phyloP scores from a whole-genome alignment of 2,329 filamentous ascomycete genomes.

The Elsinoe arachidis region DNA sequence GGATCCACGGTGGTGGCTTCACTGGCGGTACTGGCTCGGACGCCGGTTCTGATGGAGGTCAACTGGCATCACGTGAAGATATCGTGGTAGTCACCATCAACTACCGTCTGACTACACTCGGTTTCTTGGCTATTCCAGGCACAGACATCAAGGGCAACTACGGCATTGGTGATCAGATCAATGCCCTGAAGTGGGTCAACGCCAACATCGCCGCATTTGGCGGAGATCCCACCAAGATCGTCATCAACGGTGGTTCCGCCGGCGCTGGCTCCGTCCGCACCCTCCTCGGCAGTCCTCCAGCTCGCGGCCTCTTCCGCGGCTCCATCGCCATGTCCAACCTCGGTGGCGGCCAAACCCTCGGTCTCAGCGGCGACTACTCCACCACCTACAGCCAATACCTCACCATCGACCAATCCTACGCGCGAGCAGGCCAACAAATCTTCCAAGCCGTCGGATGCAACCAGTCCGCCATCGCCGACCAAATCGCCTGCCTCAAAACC shows the following conservation, averaged over 20 bases:
- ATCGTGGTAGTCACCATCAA: constrained; percentile 53
- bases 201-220: constrained; percentile 40
- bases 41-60: constrained; percentile 42
- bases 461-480: constrained; percentile 34
- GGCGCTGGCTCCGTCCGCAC: constrained; percentile 50
- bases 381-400: constrained; percentile 52
- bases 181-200: constrained; percentile 41
- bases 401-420: constrained; percentile 46
- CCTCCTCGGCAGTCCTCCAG: constrained; percentile 43
- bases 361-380: constrained; percentile 48
- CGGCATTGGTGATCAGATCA: constrained; percentile 45
- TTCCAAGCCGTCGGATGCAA: constrained; percentile 47
- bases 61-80: constrained; percentile 50
- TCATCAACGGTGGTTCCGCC: constrained; percentile 41
- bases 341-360: constrained; percentile 49
- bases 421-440: constrained; percentile 42
- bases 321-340: constrained; percentile 45
- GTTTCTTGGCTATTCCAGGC: constrained; percentile 50
- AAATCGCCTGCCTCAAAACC: constrained; percentile 46
- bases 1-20: constrained; percentile 51
- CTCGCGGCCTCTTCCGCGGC: constrained; percentile 40
- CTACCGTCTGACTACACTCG: constrained; percentile 51
- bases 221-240: constrained; percentile 39
- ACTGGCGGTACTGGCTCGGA: constrained; percentile 37
- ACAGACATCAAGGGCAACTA: constrained; percentile 48